phyloP scores from a whole-genome alignment of 805 yeast species.

The Blastobotrys mokoenaii region DNA sequence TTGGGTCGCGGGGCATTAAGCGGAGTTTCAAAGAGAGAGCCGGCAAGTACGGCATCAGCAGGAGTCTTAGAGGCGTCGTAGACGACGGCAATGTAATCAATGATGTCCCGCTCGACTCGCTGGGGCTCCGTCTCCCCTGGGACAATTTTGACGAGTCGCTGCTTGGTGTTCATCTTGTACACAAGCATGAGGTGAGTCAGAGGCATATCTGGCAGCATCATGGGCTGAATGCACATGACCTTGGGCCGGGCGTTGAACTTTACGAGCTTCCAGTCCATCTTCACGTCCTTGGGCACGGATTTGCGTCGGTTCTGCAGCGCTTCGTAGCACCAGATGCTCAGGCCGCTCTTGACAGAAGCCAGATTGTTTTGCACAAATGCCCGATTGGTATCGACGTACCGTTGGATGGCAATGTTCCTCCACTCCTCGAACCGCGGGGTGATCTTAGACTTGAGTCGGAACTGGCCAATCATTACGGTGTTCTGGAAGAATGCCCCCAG shows the following conservation, averaged over 20 bases:
- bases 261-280: constrained; percentile 68
- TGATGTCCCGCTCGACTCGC: constrained; percentile 43
- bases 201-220: constrained; percentile 50
- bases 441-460: constrained; percentile 58
- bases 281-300: constrained; percentile 48
- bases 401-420: constrained; percentile 79
- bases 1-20: constrained; percentile 27
- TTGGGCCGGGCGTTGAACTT: constrained; percentile 67
- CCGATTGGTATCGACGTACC: constrained; percentile 68
- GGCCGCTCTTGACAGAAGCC: constrained; percentile 34
- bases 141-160: constrained; percentile 44
- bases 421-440: constrained; percentile 66
- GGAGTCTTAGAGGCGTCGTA: constrained; percentile 48
- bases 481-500: constrained; percentile 57
- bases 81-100: constrained; percentile 53
- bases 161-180: constrained; percentile 55
- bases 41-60: constrained; percentile 50
- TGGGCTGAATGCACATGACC: constrained; percentile 58
- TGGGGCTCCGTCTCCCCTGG: constrained; percentile 38
- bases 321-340: constrained; percentile 57
- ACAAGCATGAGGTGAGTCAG: constrained; percentile 50
- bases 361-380: constrained; percentile 62
- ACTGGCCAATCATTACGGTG: constrained; percentile 51
- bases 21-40: constrained; percentile 55
- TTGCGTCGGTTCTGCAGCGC: constrained; percentile 45